Percentiles rank a stretch among this genome's conserved stretches.
phyloP scores from a whole-genome alignment of 495 filamentous ascomycete species.

The Penicillium canariense region DNA sequence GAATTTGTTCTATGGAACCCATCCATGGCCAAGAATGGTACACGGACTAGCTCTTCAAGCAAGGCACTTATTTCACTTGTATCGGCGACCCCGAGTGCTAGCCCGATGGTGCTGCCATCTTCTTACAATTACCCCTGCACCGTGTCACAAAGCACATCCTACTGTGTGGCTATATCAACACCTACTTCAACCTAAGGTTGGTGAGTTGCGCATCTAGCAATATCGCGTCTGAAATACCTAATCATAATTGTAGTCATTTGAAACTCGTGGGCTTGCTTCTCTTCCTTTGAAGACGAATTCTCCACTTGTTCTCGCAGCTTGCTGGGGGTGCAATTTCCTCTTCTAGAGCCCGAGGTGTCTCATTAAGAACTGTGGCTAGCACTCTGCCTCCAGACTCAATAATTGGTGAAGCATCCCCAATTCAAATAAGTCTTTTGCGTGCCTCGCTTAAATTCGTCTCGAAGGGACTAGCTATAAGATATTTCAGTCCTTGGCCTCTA shows the following conservation, averaged over 20 bases:
- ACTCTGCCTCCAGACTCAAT: not conserved
- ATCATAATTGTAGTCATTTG: not conserved
- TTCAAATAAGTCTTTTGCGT: not conserved
- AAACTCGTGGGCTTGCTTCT: not conserved
- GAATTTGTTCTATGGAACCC: slow-evolving; percentile 1
- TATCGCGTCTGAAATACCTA: not conserved
- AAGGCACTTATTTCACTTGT: not conserved
- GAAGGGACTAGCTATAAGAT: not conserved
- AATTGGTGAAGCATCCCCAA: not conserved
- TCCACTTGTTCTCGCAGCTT: not conserved
- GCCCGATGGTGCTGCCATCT: not conserved
- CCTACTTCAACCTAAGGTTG: not conserved
- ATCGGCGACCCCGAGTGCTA: not conserved
- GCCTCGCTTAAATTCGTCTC: not conserved
- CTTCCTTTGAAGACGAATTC: not conserved
- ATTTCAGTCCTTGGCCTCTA: not conserved
- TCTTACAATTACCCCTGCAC: not conserved
- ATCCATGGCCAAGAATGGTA: not conserved
- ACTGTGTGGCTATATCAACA: not conserved
- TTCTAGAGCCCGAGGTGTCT: not conserved
- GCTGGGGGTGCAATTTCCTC: not conserved
- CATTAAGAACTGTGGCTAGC: not conserved
- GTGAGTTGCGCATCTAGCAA: not conserved
- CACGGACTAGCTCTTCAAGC: not conserved
- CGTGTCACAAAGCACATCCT: not conserved